phyloP scores from a whole-genome alignment of 805 yeast genomes.

The Pichia pseudocactophila region DNA sequence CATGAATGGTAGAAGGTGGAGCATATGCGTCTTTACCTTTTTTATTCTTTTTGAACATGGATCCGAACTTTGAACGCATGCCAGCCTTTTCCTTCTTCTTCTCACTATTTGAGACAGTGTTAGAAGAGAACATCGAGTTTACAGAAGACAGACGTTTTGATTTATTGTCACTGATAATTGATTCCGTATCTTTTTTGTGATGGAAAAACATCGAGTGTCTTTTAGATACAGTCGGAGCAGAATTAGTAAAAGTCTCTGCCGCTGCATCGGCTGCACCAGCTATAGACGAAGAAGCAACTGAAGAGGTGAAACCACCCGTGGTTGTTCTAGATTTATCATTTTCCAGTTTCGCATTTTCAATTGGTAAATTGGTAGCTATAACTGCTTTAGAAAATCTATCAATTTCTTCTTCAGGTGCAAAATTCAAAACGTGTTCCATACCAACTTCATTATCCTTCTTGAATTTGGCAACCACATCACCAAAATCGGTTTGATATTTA shows the following conservation, averaged over 20 bases:
- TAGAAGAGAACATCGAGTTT: slow-evolving; percentile 10
- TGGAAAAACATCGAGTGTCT: neutral
- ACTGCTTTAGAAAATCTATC: slow-evolving; percentile 41
- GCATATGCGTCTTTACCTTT: slow-evolving; percentile 36
- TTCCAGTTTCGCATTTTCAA: slow-evolving; percentile 17
- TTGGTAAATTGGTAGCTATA: slow-evolving; percentile 20
- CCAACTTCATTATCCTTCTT: slow-evolving; percentile 51
- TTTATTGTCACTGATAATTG: neutral
- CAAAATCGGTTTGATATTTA: slow-evolving; percentile 52
- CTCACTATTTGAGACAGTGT: slow-evolving; percentile 4
- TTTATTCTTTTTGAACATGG: slow-evolving; percentile 51
- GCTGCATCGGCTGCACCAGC: slow-evolving; percentile 13
- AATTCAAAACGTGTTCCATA: slow-evolving; percentile 55
- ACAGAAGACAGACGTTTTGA: slow-evolving; percentile 11
- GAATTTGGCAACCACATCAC: slow-evolving; percentile 41
- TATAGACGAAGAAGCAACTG: slow-evolving; percentile 8
- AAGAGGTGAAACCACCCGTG: slow-evolving; percentile 16
- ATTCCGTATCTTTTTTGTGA: neutral
- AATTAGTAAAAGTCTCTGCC: neutral
- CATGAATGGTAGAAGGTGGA: slow-evolving; percentile 21
- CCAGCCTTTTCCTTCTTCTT: slow-evolving; percentile 27
- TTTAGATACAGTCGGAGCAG: neutral
- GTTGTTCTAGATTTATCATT: slow-evolving; percentile 10
- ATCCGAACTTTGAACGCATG: slow-evolving; percentile 64
- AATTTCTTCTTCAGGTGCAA: slow-evolving; percentile 54